Evolutionary conservation across 2,329 filamentous ascomycete genomes (phyloP).

Genomic region (Arthroderma uncinatum): DNA sequence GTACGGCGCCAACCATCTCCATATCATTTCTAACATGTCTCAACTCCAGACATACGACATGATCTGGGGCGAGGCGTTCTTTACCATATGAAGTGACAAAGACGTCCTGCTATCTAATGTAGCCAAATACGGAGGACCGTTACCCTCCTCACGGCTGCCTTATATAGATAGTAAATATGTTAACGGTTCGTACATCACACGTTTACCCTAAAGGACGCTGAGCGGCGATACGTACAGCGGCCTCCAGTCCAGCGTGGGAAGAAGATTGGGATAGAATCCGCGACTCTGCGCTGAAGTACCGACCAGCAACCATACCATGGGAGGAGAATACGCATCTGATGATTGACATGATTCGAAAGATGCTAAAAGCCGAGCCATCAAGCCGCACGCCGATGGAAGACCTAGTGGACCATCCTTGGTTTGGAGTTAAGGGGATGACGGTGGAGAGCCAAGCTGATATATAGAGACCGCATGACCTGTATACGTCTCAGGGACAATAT

Average conservation of each 20-base stretch:
- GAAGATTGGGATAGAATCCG: conserved; percentile 7
- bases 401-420: conserved; percentile 6
- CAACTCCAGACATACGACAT: conserved; percentile 3
- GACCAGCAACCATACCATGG: conserved; percentile 4
- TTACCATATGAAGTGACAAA: background rate
- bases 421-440: background rate
- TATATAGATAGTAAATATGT: conserved; percentile 3
- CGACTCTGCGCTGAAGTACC: background rate
- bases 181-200: background rate
- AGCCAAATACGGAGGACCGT: conserved; percentile 7
- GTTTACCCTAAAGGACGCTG: background rate
- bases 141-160: conserved; percentile 1
- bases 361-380: conserved; percentile 6
- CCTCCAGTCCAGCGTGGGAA: background rate
- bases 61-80: conserved; percentile 4
- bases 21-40: background rate
- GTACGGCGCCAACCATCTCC: background rate
- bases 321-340: conserved; percentile 6
- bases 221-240: background rate
- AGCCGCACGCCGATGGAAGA: conserved; percentile 2
- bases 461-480: no score
- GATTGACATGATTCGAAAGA: conserved; percentile 6
- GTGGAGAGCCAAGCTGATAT: no score
- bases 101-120: conserved; percentile 1
- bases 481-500: no score